Conservation (phyloP, 371 early-diverging fungal genomes). For the Rhizopus microsporus region DNA sequence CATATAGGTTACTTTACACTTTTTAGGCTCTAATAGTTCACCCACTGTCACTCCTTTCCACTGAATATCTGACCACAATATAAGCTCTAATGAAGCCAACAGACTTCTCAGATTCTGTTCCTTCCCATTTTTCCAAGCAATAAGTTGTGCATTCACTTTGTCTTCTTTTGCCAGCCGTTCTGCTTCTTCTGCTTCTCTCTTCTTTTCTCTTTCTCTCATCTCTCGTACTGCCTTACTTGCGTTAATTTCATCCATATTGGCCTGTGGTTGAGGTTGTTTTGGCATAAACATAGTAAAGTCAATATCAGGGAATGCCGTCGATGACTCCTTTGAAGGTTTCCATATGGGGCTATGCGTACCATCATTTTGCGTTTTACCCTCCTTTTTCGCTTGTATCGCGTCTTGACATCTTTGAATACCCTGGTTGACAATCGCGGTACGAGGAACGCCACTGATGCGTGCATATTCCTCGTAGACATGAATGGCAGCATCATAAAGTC, state of each 20-base stretch:
- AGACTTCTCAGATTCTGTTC: constrained; percentile 90
- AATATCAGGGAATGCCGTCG: constrained; percentile 22
- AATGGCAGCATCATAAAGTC: constrained; percentile 76
- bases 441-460: constrained; percentile 34
- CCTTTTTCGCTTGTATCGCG: constrained; percentile 18
- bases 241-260: constrained; percentile 28
- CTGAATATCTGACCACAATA: constrained; percentile 76
- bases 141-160: constrained; percentile 71
- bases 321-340: constrained; percentile 9
- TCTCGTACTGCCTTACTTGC: constrained; percentile 64
- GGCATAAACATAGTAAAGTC: constrained; percentile 27
- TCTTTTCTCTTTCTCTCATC: constrained; percentile 73
- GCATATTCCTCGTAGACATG: constrained; percentile 69
- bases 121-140: constrained; percentile 82
- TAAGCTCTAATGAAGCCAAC: constrained; percentile 76
- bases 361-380: neutral
- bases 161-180: constrained; percentile 75
- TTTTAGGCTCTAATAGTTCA: constrained; percentile 81
- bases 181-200: constrained; percentile 77
- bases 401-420: constrained; percentile 39
- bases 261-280: constrained; percentile 1
- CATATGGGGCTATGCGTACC: constrained; percentile 1
- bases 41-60: constrained; percentile 80
- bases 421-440: constrained; percentile 56
- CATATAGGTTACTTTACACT: constrained; percentile 92